phyloP scores from a whole-genome alignment of 345 rosid genomes.

The Alliaria petiolata region DNA sequence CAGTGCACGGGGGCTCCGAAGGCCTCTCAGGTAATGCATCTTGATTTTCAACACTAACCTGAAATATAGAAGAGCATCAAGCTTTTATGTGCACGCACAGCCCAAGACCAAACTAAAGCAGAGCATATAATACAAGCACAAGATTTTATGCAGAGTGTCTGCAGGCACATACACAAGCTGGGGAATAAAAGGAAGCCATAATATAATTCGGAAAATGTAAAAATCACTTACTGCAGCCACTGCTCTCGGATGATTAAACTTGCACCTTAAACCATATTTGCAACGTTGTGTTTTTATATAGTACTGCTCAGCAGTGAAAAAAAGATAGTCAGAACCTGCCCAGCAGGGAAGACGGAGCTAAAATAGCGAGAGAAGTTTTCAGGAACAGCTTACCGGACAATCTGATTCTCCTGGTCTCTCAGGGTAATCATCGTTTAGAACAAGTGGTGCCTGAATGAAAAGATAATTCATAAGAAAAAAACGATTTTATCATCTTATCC shows the following conservation, averaged over 20 bases:
- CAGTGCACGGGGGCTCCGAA: conserved; percentile 74
- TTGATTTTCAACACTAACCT: conserved; percentile 52
- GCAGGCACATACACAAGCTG: background rate
- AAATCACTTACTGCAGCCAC: conserved; percentile 41
- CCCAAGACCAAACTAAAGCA: background rate
- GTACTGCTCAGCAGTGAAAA: conserved; percentile 48
- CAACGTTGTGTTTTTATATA: conserved; percentile 88
- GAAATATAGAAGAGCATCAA: conserved; percentile 30
- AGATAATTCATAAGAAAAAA: conserved; percentile 14
- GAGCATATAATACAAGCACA: conserved; percentile 1
- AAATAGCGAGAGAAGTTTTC: background rate
- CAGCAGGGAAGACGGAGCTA: background rate
- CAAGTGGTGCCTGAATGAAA: conserved; percentile 58
- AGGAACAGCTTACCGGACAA: conserved; percentile 71
- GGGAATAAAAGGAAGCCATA: background rate
- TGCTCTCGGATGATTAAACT: conserved; percentile 87
- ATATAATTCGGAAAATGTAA: no score
- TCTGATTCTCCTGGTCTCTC: conserved; percentile 89
- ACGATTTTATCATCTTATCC: conserved; percentile 4
- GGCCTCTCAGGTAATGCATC: conserved; percentile 79
- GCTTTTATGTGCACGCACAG: no score
- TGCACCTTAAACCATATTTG: conserved; percentile 88
- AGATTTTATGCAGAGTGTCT: background rate
- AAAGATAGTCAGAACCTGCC: conserved; percentile 13
- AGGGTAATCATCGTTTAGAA: conserved; percentile 57